These are phyloP conservation scores for Vachellia pachyceras DNA, from an alignment of 306 rosid genomes.

Conservation along the genomic window DNA sequence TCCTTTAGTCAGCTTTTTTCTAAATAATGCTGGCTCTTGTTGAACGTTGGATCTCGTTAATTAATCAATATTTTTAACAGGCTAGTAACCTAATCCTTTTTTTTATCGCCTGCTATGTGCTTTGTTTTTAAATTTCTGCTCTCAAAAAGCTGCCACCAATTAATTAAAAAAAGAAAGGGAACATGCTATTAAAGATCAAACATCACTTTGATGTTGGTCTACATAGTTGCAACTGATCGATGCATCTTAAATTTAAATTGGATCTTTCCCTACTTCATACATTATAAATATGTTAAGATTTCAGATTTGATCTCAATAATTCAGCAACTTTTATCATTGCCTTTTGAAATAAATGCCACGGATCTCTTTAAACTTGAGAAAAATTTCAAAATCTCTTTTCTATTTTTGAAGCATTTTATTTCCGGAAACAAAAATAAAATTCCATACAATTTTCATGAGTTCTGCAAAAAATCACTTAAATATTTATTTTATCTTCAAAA, in stretches of 20 bases:
- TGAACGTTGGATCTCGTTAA: conserved; percentile 40
- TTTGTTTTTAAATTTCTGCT: conserved; percentile 36
- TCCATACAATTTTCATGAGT: not conserved
- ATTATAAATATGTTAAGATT: not conserved
- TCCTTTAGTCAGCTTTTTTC: conserved; percentile 43
- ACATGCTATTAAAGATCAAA: conserved; percentile 24
- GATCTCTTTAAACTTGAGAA: not conserved
- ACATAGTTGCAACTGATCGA: conserved; percentile 8
- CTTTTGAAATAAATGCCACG: not conserved
- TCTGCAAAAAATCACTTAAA: not conserved
- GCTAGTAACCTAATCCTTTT: conserved; percentile 36
- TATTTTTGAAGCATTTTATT: not conserved
- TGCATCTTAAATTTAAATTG: conserved; percentile 5
- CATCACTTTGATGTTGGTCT: conserved; percentile 24
- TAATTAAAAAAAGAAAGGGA: conserved; percentile 32
- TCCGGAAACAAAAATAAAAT: not conserved
- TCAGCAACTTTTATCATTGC: not conserved
- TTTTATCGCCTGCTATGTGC: conserved; percentile 24
- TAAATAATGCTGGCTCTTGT: conserved; percentile 46
- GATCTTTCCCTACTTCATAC: not conserved
- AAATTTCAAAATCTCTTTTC: not conserved
- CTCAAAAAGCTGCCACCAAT: conserved; percentile 54
- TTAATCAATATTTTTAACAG: conserved; percentile 35
- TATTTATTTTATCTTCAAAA: not conserved
- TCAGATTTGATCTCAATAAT: not conserved